Evolutionary conservation across 2,329 filamentous ascomycete species (phyloP).

Genomic region (Aurifilum marmelostoma): DNA sequence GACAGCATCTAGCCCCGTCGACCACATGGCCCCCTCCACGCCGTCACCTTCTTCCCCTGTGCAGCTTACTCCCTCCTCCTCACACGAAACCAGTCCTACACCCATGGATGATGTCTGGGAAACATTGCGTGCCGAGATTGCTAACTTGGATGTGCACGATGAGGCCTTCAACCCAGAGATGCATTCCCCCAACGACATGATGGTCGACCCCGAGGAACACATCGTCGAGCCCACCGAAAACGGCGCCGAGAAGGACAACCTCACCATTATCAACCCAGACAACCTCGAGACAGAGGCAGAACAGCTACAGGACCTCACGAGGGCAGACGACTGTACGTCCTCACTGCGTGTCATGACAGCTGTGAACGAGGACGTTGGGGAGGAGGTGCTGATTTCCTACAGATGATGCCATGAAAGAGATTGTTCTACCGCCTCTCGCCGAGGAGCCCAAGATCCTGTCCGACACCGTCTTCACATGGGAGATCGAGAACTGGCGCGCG

Average conservation of each 20-base stretch:
- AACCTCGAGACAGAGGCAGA: constrained; percentile 53
- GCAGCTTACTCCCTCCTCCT: constrained; percentile 18
- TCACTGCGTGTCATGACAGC: neutral
- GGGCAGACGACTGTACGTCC: constrained; percentile 58
- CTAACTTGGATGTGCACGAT: constrained; percentile 35
- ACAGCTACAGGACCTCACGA: constrained; percentile 50
- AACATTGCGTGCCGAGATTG: constrained; percentile 21
- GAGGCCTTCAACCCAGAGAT: constrained; percentile 56
- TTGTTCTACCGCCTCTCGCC: constrained; percentile 70
- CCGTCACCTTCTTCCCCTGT: constrained; percentile 18
- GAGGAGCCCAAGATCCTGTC: constrained; percentile 81
- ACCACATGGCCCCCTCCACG: constrained; percentile 31
- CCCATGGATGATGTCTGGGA: constrained; percentile 23
- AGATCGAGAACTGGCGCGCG: constrained; percentile 79
- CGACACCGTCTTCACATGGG: constrained; percentile 81
- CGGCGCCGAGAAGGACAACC: constrained; percentile 53
- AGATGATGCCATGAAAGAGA: constrained; percentile 85
- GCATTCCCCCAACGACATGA: constrained; percentile 60
- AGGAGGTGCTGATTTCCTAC: constrained; percentile 35
- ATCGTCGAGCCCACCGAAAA: constrained; percentile 49
- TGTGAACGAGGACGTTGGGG: neutral
- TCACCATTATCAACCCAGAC: constrained; percentile 60
- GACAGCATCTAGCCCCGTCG: constrained; percentile 38
- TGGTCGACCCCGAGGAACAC: constrained; percentile 59
- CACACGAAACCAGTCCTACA: constrained; percentile 7